Conservation (phyloP, 345 rosid genomes). For the Diplotaxis tenuifolia region DNA sequence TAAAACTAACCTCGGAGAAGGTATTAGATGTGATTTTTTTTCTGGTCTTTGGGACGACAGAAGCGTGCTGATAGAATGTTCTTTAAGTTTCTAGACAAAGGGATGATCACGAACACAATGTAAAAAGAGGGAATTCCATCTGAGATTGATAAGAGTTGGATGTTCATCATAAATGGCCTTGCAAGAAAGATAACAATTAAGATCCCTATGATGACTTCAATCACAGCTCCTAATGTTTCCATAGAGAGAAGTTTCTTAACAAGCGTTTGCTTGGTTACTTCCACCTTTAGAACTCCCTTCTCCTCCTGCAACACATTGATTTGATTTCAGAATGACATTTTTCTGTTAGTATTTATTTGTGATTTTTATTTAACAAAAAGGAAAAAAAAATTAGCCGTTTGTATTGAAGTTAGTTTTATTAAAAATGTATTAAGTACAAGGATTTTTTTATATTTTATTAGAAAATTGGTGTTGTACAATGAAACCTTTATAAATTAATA, state of each 20-base stretch:
- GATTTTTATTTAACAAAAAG: too few species aligned
- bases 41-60: constrained; percentile 29
- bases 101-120: constrained; percentile 28
- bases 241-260: constrained; percentile 8
- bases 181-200: constrained; percentile 35
- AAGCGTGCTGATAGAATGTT: constrained; percentile 33
- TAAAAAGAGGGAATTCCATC: constrained; percentile 39
- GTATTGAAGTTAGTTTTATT: too few species aligned
- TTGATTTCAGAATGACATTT: not conserved
- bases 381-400: not conserved
- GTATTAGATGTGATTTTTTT: constrained; percentile 24
- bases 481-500: too few species aligned
- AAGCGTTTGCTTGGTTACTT: constrained; percentile 23
- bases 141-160: constrained; percentile 25
- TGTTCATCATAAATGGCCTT: constrained; percentile 35
- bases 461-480: too few species aligned
- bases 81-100: constrained; percentile 37
- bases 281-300: constrained; percentile 29
- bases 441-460: not conserved
- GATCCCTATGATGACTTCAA: constrained; percentile 28
- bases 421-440: not conserved
- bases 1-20: constrained; percentile 32
- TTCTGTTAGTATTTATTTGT: not conserved
- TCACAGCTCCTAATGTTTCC: constrained; percentile 31
- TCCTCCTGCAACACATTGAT: not conserved